Base-by-base conservation (phyloP, 2,329 filamentous ascomycete species). In the Dothistroma pini region DNA sequence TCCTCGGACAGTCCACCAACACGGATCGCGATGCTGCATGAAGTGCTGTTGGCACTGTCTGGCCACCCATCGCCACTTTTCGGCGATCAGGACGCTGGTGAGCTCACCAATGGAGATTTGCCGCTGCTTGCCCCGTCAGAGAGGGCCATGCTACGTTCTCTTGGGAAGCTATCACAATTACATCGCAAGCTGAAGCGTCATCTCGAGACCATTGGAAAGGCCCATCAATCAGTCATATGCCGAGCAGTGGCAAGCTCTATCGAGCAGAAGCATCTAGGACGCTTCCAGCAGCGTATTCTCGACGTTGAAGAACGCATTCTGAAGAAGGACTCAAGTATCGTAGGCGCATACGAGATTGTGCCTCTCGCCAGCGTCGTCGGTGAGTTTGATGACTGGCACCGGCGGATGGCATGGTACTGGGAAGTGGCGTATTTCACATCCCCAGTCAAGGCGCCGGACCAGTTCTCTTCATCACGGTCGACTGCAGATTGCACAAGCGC, bases 1-100 rank as follows among this genome's bases (percentile, higher is more conserved):
- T 29, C 12, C 4, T 11, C 7, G 14, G 38, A 44, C 38, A 19
- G 19, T 19, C 38, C 19, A 14, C 12, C 19, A 8, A 19, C 2
- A 2, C 7, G 38, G 38, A n/a, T 19, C 16, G 65, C 22, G 68
- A 99, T 99, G 95, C 90, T 99, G 76, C 95, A 97, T 85, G 95
- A 99, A 83, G 91, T 99, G 80, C 87, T 97, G 77, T 88, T 99
- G 77, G 93, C 93, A 76, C 87, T 97, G 77, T 96, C 93, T 71
- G 93, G 95, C 68, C 91, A 97, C 78, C 89, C 90, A 66, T 97
- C 93, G 66, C 89, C 92, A 68, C 85, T 97, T 73, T 89, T 97
- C 79, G 84, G 84, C 77, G 70, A 76, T 70, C 74, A 75, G 60
- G 32, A 55, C 8, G 22, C 53, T 11, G 50, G 32, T 16, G 32